Base-by-base conservation (phyloP, 345 rosid species). In the Bruguiera parviflora region DNA sequence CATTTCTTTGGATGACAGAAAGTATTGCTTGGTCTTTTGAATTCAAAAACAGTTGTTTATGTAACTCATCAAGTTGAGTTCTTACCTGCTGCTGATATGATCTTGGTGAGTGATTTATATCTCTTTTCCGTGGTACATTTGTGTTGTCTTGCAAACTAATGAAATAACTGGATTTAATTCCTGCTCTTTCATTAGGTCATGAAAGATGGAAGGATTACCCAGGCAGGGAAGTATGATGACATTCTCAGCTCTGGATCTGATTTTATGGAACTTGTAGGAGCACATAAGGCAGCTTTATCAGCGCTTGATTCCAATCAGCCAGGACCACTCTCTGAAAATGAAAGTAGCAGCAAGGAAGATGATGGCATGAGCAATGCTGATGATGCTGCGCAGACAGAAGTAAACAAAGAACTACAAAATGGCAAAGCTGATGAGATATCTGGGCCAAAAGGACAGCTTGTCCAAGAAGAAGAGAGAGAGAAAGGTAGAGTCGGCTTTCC, bases 401-500 rank as follows among this genome's bases (percentile, higher is more conserved):
- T 57, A 76, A 77, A 76, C 32, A 53, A 74, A 62, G 72, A 68
- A 66, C 21, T 52, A 57, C 71, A 79, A 33, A 79, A 75, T 4
- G 82, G 71, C 49, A 81, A 83, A 76, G 79, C 68, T 21, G 71
- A 76, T 58, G 85, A 84, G 51, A 64, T 69, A n/a, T 72, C 31
- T 21, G 83, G 51, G 73, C 71, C 80, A 19, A 77, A 82, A 72
- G 88, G 81, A 70, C 89, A 91, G 68, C 76, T 91, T 65, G 80
- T 91, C 69, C 87, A 85, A 79, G 94, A 91, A 68, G 97, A 91
- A 76, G 97, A 91, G 75, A 85, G 95, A 67, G 95, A 87, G 82
- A 88, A 86, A 81, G 97, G 97, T 19, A 77, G 81, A 5, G 97
- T 91, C 6, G 83, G 89, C 46, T 83, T 86, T 71, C 63, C 61